Conservation (phyloP, 78 protist species). For the Guillardia theta region DNA sequence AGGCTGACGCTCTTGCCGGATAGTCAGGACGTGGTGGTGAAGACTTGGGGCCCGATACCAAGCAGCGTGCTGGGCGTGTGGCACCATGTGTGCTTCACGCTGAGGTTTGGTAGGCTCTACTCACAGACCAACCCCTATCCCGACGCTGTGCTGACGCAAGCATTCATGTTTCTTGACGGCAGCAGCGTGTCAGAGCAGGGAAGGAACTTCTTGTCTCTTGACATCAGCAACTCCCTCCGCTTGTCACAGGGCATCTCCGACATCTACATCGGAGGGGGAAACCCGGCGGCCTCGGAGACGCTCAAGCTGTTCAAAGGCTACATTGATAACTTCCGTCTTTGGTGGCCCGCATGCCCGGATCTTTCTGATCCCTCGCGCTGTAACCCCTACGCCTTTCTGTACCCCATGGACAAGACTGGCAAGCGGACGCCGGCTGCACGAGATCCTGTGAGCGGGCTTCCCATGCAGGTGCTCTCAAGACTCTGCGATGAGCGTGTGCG, state of each 20-base stretch:
- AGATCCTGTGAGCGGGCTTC: too few relatives aligned
- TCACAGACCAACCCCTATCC: not conserved
- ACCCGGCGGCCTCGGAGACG: not conserved
- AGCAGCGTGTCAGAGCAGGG: not conserved
- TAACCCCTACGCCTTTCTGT: slow-evolving; percentile 1
- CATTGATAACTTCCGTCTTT: not conserved
- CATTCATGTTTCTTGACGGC: not conserved
- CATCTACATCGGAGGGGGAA: not conserved
- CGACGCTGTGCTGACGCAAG: not conserved
- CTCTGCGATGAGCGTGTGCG: too few relatives aligned
- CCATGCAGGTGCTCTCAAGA: too few relatives aligned
- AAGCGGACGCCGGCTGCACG: not conserved
- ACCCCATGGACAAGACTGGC: not conserved
- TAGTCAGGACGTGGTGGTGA: not conserved
- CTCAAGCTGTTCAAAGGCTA: not conserved
- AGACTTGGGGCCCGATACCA: not conserved
- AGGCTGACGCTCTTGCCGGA: not conserved
- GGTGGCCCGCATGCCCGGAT: not conserved
- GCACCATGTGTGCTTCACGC: not conserved
- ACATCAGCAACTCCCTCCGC: not conserved
- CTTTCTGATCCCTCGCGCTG: not conserved
- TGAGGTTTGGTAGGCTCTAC: not conserved
- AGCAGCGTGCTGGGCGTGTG: not conserved
- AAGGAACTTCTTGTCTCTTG: not conserved
- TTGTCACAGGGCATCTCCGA: not conserved